Evolutionary conservation across 768 basidiomycete genomes (phyloP), one percentile per base, ranked within the genome.

Genomic region (Mycena leptocephala): DNA sequence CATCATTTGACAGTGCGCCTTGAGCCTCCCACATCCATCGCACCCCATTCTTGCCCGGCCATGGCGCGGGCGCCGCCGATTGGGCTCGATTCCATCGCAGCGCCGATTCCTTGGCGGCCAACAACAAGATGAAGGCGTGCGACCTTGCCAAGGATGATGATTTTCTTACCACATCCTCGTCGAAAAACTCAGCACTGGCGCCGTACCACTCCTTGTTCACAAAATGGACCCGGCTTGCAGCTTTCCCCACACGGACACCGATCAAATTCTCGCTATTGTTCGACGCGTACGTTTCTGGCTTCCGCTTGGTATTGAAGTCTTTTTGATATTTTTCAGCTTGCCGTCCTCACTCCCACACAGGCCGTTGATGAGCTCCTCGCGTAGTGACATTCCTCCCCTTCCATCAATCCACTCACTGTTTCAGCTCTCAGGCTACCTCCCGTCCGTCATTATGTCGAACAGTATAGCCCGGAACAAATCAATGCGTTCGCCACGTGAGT

Each of bases 401-500:
- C 68, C 80, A 79, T 77, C 80, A 78, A 72, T 28, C 79, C 32
- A 58, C 77, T 73, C 75, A 83, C 80, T 73, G 80, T 79, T 76
- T 76, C 55, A 74, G 58, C 78, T 70, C 78, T 75, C 82, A 96
- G 95, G 74, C 90, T 97, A 67, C 86, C 90, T 73, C 86, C 95
- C 79, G 92, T 97, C 83, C 93, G 93, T 78, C 95, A 94, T 82
- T 96, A 95, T 84, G 89, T 95, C 83, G 92, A 91, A 82, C 85
- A 86, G 79, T 95, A 94, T 84, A 92, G 89, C 80, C 93, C 95
- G 88, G 93, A 95, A 80, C 95, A 97, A 88, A 92, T 96, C 83
- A 96, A 96, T 87, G 95, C 95, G 68, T 97, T 96, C 83, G 93
- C 95, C 86, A 97, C 95, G 95, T 96, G 90, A 86, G 95, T 93